Base-by-base conservation (phyloP, 1,139 yeast species). In the Geotrichum siamense region DNA sequence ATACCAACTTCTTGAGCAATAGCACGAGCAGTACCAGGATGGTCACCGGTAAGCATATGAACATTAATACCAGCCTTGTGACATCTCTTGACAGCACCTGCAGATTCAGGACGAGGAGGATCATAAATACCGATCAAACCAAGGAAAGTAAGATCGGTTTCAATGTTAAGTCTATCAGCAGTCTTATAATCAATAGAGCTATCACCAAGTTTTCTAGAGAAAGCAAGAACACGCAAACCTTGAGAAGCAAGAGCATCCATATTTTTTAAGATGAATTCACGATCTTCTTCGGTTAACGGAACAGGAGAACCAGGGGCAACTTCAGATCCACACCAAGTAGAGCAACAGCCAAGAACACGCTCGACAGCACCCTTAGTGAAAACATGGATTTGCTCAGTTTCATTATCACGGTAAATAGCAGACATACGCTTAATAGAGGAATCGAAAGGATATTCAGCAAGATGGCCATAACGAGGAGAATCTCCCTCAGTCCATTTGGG, bases 1-100 rank as follows among this genome's bases (percentile, higher is more conserved):
- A 82, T 82, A 17, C 94, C 95, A 35, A 84, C 94, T 62, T 83
- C 89, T 58, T 78, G 81, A 10, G 94, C 91, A 65, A 82, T 82
- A 2, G 91, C 87, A 47, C 72, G 69, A 20, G 93, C 94, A 38
- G 94, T 83, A 35, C 83, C 82, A 2, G 85, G 85, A 57, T 82
- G 91, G 58, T 83, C 93, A 53, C 94, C 93, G 21, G 93, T 83
- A 43, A 83, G 75, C 93, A 83, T 83, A 55, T 79, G 87, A 38
- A 83, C 93, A 54, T 79, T 78, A 53, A 83, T 79, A 45, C 93
- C 93, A 17, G 93, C 93, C 39, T 62, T 67, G 57, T 82, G 89
- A 59, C 91, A 82, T 52, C 68, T 63, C 53, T 72, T 72, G 30
- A 83, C 93, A 3, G 86, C 77, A 9, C 68, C 72, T 13, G 80